These are phyloP conservation scores for Quercus phellos DNA, from an alignment of 331 rosid genomes.

Conservation along the genomic window DNA sequence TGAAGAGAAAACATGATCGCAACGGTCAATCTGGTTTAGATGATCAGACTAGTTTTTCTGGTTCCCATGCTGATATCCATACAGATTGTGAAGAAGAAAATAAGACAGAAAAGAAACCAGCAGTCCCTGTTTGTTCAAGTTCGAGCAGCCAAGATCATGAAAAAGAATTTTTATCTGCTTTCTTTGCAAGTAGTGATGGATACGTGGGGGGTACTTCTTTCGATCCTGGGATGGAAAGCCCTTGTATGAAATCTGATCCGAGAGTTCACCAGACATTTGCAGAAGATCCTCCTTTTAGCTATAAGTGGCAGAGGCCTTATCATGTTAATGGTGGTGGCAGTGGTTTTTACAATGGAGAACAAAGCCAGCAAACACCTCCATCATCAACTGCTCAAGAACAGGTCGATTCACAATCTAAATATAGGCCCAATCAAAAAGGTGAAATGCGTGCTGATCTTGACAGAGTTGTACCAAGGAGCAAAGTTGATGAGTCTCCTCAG, in stretches of 20 bases:
- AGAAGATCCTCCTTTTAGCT: constrained; percentile 24
- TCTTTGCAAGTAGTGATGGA: constrained; percentile 24
- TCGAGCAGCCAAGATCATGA: constrained; percentile 27
- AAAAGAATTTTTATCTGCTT: constrained; percentile 25
- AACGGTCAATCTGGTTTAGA: constrained; percentile 32
- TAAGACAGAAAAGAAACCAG: constrained; percentile 26
- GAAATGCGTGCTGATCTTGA: constrained; percentile 9
- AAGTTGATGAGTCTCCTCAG: constrained; percentile 16
- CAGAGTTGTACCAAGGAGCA: constrained; percentile 15
- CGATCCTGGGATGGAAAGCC: constrained; percentile 14
- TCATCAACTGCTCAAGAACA: constrained; percentile 25
- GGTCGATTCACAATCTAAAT: constrained; percentile 19
- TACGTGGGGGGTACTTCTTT: constrained; percentile 9
- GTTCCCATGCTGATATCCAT: constrained; percentile 32
- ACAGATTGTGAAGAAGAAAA: constrained; percentile 29
- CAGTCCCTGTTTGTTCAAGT: constrained; percentile 37
- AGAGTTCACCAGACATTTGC: constrained; percentile 19
- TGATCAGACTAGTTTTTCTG: constrained; percentile 53
- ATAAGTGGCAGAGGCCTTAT: neutral
- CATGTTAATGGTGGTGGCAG: constrained; percentile 19
- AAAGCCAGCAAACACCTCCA: constrained; percentile 12
- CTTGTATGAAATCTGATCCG: constrained; percentile 20
- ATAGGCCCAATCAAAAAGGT: constrained; percentile 13
- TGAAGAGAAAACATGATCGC: constrained; percentile 47
- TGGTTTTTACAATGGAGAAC: constrained; percentile 9